A percentile compares a stretch with the other conserved stretches of the same genome.
Conservation (phyloP, 257 asterid genomes). For the Linderniella brevidens region DNA sequence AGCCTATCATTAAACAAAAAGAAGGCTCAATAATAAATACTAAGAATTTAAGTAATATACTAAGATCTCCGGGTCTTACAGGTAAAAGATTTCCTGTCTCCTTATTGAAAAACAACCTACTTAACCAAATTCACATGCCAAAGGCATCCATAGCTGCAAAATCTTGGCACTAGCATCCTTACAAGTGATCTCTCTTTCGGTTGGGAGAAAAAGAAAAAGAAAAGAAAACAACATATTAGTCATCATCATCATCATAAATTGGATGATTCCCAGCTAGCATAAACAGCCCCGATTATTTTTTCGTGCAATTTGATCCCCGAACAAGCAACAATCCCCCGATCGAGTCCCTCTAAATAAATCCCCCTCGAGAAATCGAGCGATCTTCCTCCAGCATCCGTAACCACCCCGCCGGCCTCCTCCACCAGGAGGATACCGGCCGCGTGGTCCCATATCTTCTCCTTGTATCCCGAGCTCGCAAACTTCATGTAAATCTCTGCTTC, state of each 20-base stretch:
- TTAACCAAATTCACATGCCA: too few relatives aligned
- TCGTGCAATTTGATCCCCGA: constrained; percentile 53
- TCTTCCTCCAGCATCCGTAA: constrained; percentile 74
- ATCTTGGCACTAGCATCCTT: too few relatives aligned
- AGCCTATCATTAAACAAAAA: too few relatives aligned
- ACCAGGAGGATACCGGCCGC: constrained; percentile 76
- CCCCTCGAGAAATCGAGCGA: constrained; percentile 66
- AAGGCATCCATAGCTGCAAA: too few relatives aligned
- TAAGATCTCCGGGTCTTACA: too few relatives aligned
- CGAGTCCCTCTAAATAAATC: constrained; percentile 62
- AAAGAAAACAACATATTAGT: too few relatives aligned
- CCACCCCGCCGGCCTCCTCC: constrained; percentile 79
- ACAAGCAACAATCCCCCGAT: constrained; percentile 66
- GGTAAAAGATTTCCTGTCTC: too few relatives aligned
- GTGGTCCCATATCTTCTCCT: constrained; percentile 93
- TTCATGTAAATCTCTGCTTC: constrained; percentile 82
- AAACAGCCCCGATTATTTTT: constrained; percentile 53
- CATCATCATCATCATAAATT: neutral
- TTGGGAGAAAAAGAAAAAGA: too few relatives aligned
- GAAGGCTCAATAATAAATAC: too few relatives aligned
- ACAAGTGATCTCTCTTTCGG: too few relatives aligned
- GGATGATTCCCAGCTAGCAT: constrained; percentile 85
- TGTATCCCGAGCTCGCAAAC: constrained; percentile 59
- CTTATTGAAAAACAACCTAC: too few relatives aligned
- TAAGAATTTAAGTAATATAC: too few relatives aligned